Evolutionary conservation across 345 rosid species (phyloP).

Genomic region (Salix caprea): DNA sequence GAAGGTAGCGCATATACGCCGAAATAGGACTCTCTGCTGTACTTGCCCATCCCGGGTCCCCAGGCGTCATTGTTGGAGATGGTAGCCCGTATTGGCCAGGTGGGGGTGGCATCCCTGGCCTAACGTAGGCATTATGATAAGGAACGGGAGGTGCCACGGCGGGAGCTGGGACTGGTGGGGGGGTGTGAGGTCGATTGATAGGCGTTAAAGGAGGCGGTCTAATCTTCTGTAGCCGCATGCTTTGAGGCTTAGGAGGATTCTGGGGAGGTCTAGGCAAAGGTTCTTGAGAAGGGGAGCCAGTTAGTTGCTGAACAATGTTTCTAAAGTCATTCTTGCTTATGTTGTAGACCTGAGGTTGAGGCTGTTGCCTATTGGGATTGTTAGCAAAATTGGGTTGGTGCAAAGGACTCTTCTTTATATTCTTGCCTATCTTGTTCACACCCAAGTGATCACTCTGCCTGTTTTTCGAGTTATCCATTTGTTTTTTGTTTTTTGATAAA

Average conservation of each 20-base stretch:
- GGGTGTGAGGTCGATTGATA: slow-evolving; percentile 49
- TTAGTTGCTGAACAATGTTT: slow-evolving; percentile 83
- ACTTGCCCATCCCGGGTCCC: slow-evolving; percentile 47
- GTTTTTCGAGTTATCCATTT: slow-evolving; percentile 77
- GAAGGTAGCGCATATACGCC: slow-evolving; percentile 81
- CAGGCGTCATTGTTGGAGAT: slow-evolving; percentile 35
- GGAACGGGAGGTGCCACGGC: slow-evolving; percentile 18
- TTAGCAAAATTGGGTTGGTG: slow-evolving; percentile 57
- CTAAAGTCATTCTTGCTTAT: slow-evolving; percentile 89
- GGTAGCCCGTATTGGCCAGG: slow-evolving; percentile 42
- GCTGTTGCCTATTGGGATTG: slow-evolving; percentile 57
- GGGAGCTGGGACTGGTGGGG: slow-evolving; percentile 35
- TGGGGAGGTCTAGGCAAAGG: slow-evolving; percentile 72
- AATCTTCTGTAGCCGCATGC: slow-evolving; percentile 73
- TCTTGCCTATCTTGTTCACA: slow-evolving; percentile 79
- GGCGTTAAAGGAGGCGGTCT: slow-evolving; percentile 77
- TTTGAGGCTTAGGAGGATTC: slow-evolving; percentile 69
- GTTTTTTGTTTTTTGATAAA: slow-evolving; percentile 3
- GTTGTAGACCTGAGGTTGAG: slow-evolving; percentile 88
- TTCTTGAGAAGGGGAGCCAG: slow-evolving; percentile 64
- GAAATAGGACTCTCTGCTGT: slow-evolving; percentile 79
- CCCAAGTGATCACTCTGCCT: slow-evolving; percentile 71
- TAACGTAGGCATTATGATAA: slow-evolving; percentile 11
- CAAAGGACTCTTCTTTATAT: slow-evolving; percentile 76
- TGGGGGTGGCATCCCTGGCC: slow-evolving; percentile 3